Evolutionary conservation across 2,329 filamentous ascomycete genomes (phyloP), one percentile per base, ranked within the genome.

Genomic region (Calonectria crousiana): DNA sequence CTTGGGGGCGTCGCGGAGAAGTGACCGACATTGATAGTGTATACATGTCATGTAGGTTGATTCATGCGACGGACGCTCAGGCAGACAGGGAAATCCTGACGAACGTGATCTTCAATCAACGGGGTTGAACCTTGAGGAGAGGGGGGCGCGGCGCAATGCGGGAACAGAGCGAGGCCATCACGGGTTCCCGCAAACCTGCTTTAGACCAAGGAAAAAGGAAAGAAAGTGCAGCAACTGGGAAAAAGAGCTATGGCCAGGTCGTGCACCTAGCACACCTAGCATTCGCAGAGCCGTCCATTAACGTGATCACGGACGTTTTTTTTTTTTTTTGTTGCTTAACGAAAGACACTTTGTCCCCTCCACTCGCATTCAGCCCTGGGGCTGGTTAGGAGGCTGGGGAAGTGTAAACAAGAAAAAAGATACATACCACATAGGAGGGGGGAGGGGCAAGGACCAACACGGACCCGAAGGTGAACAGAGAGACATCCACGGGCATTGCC

Each of bases 231-330:
- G 5, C 6, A 6, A 18, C 6, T 6, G 16, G 9, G 38, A 6
- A 11, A 47, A 26, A 30, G 51, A 60, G 70, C 70, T 68, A 53
- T 67, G 70, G 70, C 65, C 70, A 64, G 32, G 32, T 5, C 52
- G 65, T 53, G 70, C 32, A 52, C 65, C 65, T 16, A 34, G 36
- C 70, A 47, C 47, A 6, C 34, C 32, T 34, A 56, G 66, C 66
- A 69, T 73, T 66, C 51, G 71, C 66, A 69, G 71, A 65, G 56
- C 14, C 26, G 26, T 69, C 23, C 49, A 58, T 41, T 67, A 73
- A 69, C 71, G 66, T 73, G 66, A 69, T 53, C 68, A 64, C 36
- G 41, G 38, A n/a, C 38, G 20, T 64, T 44, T 62, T n/a, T 60
- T 26, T 44, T 30, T 30, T 28, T n/a, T 41, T 34, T 14, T 20